Conservation (phyloP, 305 asterid genomes). For the Fraxinus sp. region DNA sequence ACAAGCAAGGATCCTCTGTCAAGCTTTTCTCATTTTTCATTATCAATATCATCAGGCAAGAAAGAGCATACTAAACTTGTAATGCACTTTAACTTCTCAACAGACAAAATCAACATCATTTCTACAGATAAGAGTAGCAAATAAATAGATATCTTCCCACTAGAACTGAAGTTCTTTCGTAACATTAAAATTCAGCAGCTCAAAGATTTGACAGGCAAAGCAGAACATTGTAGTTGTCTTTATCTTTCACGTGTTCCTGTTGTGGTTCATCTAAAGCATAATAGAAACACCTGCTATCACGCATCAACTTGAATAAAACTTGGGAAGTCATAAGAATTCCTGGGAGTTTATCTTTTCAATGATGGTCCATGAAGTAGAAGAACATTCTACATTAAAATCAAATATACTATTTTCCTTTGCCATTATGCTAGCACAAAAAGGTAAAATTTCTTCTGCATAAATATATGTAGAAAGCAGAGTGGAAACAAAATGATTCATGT, state of each 20-base stretch:
- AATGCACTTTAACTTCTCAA: background rate
- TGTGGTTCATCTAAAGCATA: background rate
- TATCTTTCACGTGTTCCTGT: background rate
- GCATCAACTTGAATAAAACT: background rate
- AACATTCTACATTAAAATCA: background rate
- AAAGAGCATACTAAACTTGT: background rate
- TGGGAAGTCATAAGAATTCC: background rate
- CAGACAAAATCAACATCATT: background rate
- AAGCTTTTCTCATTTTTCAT: constrained; percentile 22
- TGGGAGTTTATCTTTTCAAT: background rate
- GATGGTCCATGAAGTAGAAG: background rate
- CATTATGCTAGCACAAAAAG: background rate
- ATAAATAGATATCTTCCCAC: background rate
- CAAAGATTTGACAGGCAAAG: background rate
- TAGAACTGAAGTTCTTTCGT: background rate
- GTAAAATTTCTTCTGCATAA: background rate
- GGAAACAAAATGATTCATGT: background rate
- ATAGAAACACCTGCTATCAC: background rate
- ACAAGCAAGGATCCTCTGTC: constrained; percentile 30
- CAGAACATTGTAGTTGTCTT: background rate
- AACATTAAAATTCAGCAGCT: background rate
- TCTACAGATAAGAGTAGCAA: background rate
- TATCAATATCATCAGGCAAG: background rate
- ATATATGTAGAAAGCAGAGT: background rate
- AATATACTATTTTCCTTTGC: background rate